Percentiles rank a stretch among this genome's conserved stretches.
Conservation (phyloP, 169 alveolate genomes). For the Plasmodium blacklocki region DNA sequence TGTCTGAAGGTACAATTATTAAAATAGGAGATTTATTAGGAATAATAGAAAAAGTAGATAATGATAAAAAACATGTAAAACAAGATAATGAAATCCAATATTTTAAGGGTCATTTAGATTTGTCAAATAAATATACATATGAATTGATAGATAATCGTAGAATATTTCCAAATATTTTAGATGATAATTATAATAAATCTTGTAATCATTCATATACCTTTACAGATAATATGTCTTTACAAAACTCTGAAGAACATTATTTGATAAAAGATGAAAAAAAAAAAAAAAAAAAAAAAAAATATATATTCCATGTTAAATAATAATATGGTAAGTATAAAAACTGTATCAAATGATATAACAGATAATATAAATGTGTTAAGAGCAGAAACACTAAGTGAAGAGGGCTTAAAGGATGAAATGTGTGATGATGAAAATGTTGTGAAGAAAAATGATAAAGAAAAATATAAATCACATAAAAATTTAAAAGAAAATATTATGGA, state of each 20-base stretch:
- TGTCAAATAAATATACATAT: conserved; percentile 69
- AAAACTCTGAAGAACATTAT: not conserved
- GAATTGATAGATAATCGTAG: conserved; percentile 25
- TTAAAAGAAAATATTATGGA: not conserved
- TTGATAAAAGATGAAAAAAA: not conserved
- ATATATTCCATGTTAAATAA: no score
- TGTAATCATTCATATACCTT: not conserved
- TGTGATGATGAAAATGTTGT: not conserved
- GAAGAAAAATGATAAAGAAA: not conserved
- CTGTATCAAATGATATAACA: not conserved
- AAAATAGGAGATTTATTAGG: conserved; percentile 85
- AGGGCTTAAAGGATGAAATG: not conserved
- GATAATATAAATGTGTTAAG: not conserved
- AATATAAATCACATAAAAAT: not conserved
- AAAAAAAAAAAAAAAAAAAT: no score
- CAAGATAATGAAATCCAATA: conserved; percentile 20
- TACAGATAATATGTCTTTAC: not conserved
- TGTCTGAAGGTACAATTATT: conserved; percentile 85
- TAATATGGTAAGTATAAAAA: no score
- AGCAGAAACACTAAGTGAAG: not conserved
- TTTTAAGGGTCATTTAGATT: conserved; percentile 54
- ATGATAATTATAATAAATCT: conserved; percentile 9
- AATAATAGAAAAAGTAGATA: conserved; percentile 44
- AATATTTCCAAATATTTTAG: not conserved
- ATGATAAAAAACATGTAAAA: conserved; percentile 4